Evolutionary conservation across 257 asterid genomes (phyloP).

Genomic region (Solanum appendiculatum): DNA sequence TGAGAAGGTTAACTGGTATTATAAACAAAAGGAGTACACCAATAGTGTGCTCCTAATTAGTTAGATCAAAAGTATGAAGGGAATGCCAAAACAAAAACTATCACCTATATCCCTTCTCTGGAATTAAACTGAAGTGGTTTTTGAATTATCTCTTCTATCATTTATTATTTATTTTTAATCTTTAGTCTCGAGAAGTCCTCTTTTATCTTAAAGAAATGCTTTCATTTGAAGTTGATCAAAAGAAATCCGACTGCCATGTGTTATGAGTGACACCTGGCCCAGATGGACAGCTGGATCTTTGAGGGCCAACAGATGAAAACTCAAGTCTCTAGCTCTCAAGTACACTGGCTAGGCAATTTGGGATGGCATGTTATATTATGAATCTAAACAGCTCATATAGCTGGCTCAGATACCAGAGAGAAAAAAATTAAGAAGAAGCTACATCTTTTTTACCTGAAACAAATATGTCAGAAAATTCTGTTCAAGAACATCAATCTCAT

Average conservation of each 20-base stretch:
- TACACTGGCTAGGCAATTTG: neutral
- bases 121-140: neutral
- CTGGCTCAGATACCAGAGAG: neutral
- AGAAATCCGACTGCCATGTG: neutral
- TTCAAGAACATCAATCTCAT: slow-evolving; percentile 74
- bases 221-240: neutral
- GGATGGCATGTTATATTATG: neutral
- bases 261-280: neutral
- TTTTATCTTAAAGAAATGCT: neutral
- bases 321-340: neutral
- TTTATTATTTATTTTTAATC: neutral
- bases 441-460: slow-evolving; percentile 51
- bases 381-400: neutral
- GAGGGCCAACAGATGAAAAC: neutral
- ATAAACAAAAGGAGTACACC: too few species aligned
- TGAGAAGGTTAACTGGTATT: too few species aligned
- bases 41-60: too few species aligned
- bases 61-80: too few species aligned
- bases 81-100: too few species aligned
- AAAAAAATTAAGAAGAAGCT: neutral
- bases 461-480: slow-evolving; percentile 76
- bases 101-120: too few species aligned
- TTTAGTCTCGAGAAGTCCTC: neutral
- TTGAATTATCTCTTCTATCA: neutral
- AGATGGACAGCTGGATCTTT: neutral